Evolutionary conservation across 2,329 filamentous ascomycete species (phyloP).

Genomic region (Cladosporium sp.): DNA sequence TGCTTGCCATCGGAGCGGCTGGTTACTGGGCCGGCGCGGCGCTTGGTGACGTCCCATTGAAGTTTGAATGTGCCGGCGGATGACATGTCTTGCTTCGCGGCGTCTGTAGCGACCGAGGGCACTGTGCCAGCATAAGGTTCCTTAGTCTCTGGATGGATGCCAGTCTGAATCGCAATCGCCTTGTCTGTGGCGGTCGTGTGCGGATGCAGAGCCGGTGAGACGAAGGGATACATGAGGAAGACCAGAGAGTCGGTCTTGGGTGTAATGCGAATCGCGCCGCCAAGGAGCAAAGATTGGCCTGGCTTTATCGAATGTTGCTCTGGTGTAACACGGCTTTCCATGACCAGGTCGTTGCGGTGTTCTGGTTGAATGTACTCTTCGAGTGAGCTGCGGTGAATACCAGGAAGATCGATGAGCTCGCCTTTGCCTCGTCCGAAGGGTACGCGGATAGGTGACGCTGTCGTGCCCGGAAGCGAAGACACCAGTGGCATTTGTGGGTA

Average conservation of each 20-base stretch:
- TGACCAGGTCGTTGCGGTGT: conserved; percentile 65
- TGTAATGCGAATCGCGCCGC: conserved; percentile 81
- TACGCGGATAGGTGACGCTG: conserved; percentile 88
- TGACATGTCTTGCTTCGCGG: conserved; percentile 30
- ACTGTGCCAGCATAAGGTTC: conserved; percentile 54
- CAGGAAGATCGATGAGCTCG: conserved; percentile 90
- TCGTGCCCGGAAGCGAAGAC: conserved; percentile 84
- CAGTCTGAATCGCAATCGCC: conserved; percentile 65
- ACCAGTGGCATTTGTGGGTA: conserved; percentile 84
- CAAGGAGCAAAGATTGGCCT: conserved; percentile 73
- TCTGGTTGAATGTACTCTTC: conserved; percentile 66
- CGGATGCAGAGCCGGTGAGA: conserved; percentile 58
- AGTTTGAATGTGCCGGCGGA: conserved; percentile 73
- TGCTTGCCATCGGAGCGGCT: conserved; percentile 56
- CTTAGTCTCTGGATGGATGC: conserved; percentile 38
- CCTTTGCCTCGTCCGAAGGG: conserved; percentile 82
- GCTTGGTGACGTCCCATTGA: conserved; percentile 76
- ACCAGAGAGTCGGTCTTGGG: conserved; percentile 61
- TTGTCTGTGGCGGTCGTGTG: conserved; percentile 80
- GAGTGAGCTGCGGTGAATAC: conserved; percentile 70
- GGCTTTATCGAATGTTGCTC: conserved; percentile 69
- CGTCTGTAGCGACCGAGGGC: conserved; percentile 54
- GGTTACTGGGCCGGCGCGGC: conserved; percentile 70
- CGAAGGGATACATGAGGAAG: conserved; percentile 82
- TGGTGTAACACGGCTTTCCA: conserved; percentile 71